Evolutionary conservation across 176 grass and related monocot species (phyloP), one percentile per base, ranked within the genome.

Genomic region (Lolium multiflorum): DNA sequence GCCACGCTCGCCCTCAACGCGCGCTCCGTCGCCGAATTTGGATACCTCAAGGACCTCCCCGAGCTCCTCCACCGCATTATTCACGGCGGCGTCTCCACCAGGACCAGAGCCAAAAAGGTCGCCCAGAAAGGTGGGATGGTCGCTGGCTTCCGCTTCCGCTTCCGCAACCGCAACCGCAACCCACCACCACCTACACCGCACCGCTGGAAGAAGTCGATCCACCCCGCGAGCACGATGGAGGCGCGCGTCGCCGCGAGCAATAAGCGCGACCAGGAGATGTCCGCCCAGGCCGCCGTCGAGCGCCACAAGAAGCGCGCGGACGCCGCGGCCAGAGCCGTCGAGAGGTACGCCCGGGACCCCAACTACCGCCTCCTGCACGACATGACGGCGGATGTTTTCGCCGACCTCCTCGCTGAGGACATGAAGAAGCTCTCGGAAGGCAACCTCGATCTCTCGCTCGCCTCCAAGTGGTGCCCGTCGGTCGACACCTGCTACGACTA

Each of bases 21-120:
- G 48, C 54, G 47, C 1, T 37, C 78, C 35, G 16, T 94, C 59
- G 85, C 79, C 48, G 47, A 85, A 4, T 88, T 96, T 48, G 94
- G 94, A 14, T 96, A 96, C 83, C 87, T 96, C 48, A 93, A 97
- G 89, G 94, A 93, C 84, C 57, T 97, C 25, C 85, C 90, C n/a
- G 94, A 97, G 89, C 76, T 97, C 11, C 91, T 97, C 24, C 88
- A 93, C 88, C 94, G 89, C 11, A 87, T 97, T 28, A 67, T 93
- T 75, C 84, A 88, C 4, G 87, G 91, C 71, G 84, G n/a, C 70
- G 31, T 83, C 28, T 74, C 81, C 47, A 80, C 77, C 4, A 88
- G 70, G 26, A 69, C 76, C 31, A 59, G 44, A 0, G 68, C 68
- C 14, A 87, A 87, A 58, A 4, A 87, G 85, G 84, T 54, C 5